A percentile compares a stretch with the other conserved stretches of the same genome.
These are phyloP conservation scores for Scolecobasidium constrictum DNA, from an alignment of 2,329 filamentous ascomycete genomes.

Conservation along the genomic window DNA sequence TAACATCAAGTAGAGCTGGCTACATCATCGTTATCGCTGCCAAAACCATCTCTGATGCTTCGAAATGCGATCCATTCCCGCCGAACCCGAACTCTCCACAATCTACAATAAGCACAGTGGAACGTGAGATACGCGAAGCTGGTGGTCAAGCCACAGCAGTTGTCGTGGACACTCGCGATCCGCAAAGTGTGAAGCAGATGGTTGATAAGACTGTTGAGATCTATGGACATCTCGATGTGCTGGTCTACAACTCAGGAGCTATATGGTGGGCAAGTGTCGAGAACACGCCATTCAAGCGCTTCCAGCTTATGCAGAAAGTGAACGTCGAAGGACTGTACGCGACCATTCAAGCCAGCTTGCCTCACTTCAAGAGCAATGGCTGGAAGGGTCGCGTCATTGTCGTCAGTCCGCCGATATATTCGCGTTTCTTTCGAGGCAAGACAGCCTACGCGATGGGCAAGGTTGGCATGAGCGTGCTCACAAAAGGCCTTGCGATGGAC, in stretches of 20 bases:
- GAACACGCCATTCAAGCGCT: constrained; percentile 64
- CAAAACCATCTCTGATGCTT: constrained; percentile 59
- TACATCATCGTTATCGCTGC: constrained; percentile 61
- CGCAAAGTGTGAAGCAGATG: constrained; percentile 49
- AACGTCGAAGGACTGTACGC: constrained; percentile 61
- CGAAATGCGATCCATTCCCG: constrained; percentile 48
- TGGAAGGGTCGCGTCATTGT: constrained; percentile 60
- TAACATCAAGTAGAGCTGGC: neutral
- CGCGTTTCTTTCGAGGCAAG: constrained; percentile 75
- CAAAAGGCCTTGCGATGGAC: constrained; percentile 75
- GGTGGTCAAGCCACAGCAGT: constrained; percentile 57
- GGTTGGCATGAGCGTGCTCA: constrained; percentile 71
- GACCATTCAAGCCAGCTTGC: constrained; percentile 56
- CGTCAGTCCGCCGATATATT: constrained; percentile 77
- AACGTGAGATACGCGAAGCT: constrained; percentile 56
- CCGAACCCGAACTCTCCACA: constrained; percentile 64
- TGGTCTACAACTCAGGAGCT: constrained; percentile 76
- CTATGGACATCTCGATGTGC: constrained; percentile 57
- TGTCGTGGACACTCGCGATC: constrained; percentile 57
- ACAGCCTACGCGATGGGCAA: constrained; percentile 73
- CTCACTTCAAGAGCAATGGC: constrained; percentile 46
- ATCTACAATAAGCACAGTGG: constrained; percentile 74
- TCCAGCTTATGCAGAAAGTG: constrained; percentile 46
- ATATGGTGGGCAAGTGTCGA: constrained; percentile 75
- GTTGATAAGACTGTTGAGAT: constrained; percentile 45